A percentile compares a stretch with the other conserved stretches of the same genome.
phyloP scores from a whole-genome alignment of 805 yeast species.

The Wickerhamomyces tratensis region DNA sequence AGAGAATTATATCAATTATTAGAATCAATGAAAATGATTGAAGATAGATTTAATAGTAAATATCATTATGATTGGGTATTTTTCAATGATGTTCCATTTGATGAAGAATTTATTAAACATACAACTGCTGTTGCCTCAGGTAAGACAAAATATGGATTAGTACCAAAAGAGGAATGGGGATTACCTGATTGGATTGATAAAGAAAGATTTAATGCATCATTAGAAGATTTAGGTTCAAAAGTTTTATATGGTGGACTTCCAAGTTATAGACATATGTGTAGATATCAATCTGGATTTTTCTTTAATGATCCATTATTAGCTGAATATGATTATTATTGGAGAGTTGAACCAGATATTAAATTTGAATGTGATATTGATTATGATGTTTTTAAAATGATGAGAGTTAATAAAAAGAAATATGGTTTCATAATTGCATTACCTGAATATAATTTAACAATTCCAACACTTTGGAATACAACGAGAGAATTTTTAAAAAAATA shows the following conservation, averaged over 20 bases:
- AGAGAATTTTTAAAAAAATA: constrained; percentile 46
- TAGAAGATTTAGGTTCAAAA: constrained; percentile 45
- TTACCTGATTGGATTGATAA: constrained; percentile 72
- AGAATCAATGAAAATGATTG: constrained; percentile 57
- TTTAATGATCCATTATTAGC: constrained; percentile 56
- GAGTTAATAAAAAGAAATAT: constrained; percentile 59
- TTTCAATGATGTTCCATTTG: constrained; percentile 66
- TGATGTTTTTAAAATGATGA: constrained; percentile 76
- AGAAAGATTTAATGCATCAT: constrained; percentile 55
- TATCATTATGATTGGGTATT: constrained; percentile 86
- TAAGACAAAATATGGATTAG: constrained; percentile 54
- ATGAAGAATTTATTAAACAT: constrained; percentile 51
- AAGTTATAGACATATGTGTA: constrained; percentile 83
- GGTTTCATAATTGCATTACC: constrained; percentile 70
- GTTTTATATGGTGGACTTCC: constrained; percentile 66
- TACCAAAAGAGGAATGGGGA: constrained; percentile 76
- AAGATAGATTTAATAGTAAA: constrained; percentile 68
- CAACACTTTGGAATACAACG: constrained; percentile 67
- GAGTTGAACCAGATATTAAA: constrained; percentile 76
- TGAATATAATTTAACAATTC: constrained; percentile 64
- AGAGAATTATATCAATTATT: constrained; percentile 48
- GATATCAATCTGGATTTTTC: constrained; percentile 76
- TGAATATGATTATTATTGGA: constrained; percentile 80
- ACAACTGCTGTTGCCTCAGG: constrained; percentile 52
- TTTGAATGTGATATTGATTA: constrained; percentile 67